Percentiles rank a stretch among this genome's conserved stretches.
phyloP scores from a whole-genome alignment of 192 early-diverging fungal genomes.

The Backusella sp. region DNA sequence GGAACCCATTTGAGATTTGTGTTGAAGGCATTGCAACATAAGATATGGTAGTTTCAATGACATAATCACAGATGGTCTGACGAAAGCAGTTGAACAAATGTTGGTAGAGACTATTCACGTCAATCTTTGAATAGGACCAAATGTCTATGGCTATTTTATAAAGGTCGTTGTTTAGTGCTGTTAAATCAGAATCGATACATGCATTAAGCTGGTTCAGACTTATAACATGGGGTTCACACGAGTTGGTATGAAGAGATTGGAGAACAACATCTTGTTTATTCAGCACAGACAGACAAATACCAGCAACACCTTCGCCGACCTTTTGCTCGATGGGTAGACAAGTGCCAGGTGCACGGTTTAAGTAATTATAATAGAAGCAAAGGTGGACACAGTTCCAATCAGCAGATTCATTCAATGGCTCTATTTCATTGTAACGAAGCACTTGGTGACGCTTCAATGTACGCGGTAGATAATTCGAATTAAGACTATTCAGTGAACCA shows the following conservation, averaged over 20 bases:
- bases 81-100: conserved; percentile 44
- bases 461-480: conserved; percentile 39
- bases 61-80: conserved; percentile 56
- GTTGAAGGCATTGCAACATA: background rate
- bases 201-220: conserved; percentile 8
- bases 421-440: conserved; percentile 34
- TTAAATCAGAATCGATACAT: conserved; percentile 19
- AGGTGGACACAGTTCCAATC: conserved; percentile 28
- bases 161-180: background rate
- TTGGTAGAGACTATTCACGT: conserved; percentile 37
- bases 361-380: conserved; percentile 53
- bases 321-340: conserved; percentile 40
- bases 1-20: background rate
- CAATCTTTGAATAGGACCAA: conserved; percentile 48
- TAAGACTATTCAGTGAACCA: conserved; percentile 40
- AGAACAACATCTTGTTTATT: conserved; percentile 31
- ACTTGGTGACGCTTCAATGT: conserved; percentile 40
- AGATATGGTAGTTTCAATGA: conserved; percentile 39
- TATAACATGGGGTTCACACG: background rate
- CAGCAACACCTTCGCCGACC: conserved; percentile 54
- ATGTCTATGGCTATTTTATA: conserved; percentile 48
- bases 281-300: conserved; percentile 47
- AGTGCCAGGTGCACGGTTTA: conserved; percentile 30
- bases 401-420: conserved; percentile 7
- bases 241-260: conserved; percentile 27